Conservation (phyloP, 148 eudicot species). For the Camellia granthamiana region DNA sequence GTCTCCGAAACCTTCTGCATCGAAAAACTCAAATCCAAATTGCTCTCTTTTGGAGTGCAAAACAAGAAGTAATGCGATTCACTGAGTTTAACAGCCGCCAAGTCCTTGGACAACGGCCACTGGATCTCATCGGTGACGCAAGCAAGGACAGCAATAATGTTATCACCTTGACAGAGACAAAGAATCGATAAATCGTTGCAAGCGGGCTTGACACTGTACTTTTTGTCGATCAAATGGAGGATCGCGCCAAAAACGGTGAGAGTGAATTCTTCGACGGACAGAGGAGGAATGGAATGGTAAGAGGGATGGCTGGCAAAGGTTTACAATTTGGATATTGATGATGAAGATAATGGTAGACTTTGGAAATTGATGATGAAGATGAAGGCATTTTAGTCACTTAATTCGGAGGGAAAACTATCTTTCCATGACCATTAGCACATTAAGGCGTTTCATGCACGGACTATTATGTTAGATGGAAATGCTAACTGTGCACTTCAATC, state of each 20-base stretch:
- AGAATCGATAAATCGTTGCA: conserved; percentile 50
- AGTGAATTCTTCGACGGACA: conserved; percentile 41
- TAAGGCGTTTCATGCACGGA: too few species aligned
- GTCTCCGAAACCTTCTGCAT: conserved; percentile 50
- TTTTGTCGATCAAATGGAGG: conserved; percentile 67
- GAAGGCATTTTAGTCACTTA: too few species aligned
- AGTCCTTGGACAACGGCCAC: conserved; percentile 74
- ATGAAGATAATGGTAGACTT: too few species aligned
- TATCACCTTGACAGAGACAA: conserved; percentile 47
- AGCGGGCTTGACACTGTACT: conserved; percentile 72
- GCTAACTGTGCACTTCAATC: too few species aligned
- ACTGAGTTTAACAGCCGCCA: conserved; percentile 68
- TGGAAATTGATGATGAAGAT: too few species aligned
- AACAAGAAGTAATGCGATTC: conserved; percentile 72
- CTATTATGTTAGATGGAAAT: too few species aligned
- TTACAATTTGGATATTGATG: too few species aligned
- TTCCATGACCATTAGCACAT: too few species aligned
- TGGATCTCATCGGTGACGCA: conserved; percentile 58
- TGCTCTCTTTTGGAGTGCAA: conserved; percentile 26
- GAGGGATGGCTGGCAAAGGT: too few species aligned
- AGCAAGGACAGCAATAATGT: conserved; percentile 51
- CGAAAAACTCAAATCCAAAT: conserved; percentile 56
- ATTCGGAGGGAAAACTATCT: too few species aligned
- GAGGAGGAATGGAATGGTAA: conserved; percentile 47
- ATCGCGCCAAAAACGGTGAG: conserved; percentile 62